Conservation (phyloP, 768 basidiomycete genomes). For the Russula sp. region DNA sequence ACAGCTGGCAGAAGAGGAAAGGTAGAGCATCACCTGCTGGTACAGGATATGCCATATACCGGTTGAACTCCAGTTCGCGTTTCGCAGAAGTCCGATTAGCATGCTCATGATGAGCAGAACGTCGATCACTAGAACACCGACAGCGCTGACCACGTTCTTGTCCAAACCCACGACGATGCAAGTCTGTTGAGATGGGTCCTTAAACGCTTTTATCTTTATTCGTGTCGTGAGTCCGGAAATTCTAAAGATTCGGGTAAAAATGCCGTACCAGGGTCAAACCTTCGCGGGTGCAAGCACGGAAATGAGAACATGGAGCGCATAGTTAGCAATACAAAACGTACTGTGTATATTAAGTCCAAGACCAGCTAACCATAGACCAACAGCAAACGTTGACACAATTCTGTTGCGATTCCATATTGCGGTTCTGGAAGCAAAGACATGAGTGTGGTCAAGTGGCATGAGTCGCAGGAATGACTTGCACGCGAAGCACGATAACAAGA, state of each 20-base stretch:
- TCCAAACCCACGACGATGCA: not conserved
- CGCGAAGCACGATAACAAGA: constrained; percentile 1
- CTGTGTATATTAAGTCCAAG: not conserved
- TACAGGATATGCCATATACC: constrained; percentile 2
- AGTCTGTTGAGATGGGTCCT: not conserved
- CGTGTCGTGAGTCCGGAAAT: not conserved
- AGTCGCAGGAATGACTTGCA: not conserved
- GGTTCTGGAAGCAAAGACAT: not conserved
- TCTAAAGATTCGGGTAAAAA: not conserved
- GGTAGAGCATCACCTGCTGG: not conserved
- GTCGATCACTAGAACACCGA: not conserved
- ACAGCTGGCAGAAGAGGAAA: not conserved
- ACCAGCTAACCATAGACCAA: not conserved
- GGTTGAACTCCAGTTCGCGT: not conserved
- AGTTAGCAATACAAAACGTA: not conserved
- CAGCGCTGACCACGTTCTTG: not conserved
- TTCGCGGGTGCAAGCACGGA: not conserved
- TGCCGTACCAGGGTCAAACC: not conserved
- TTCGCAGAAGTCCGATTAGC: not conserved
- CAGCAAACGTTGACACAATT: not conserved
- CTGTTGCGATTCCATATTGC: constrained; percentile 1
- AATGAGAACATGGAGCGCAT: not conserved
- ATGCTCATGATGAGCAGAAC: not conserved
- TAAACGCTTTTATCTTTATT: not conserved
- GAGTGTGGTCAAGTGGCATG: not conserved